A percentile compares a stretch with the other conserved stretches of the same genome.
phyloP scores from a whole-genome alignment of 192 early-diverging fungal species.

The Umbelopsis sp. region DNA sequence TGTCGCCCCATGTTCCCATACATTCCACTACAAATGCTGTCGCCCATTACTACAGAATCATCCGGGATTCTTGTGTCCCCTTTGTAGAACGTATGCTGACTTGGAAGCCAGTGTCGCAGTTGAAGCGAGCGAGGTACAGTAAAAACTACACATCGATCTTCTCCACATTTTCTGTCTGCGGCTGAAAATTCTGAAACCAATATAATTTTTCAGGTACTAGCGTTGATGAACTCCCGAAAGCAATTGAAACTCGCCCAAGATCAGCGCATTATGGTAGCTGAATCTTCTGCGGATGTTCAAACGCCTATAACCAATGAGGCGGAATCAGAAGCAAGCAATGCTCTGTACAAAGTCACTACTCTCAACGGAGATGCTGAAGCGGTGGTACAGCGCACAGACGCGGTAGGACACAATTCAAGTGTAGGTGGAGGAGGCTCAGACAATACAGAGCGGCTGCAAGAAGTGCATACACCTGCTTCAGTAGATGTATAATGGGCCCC shows the following conservation, averaged over 20 bases:
- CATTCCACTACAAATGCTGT: constrained; percentile 89
- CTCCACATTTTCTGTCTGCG: too few relatives aligned
- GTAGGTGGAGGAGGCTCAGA: neutral
- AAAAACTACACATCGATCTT: constrained; percentile 38
- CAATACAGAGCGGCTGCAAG: constrained; percentile 9
- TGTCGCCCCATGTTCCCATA: constrained; percentile 90
- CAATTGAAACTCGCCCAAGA: neutral
- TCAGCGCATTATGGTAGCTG: neutral
- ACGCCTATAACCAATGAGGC: neutral
- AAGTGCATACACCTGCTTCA: constrained; percentile 9
- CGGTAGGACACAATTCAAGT: constrained; percentile 15
- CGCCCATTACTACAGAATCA: constrained; percentile 68
- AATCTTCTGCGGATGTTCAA: neutral
- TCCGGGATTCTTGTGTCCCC: constrained; percentile 73
- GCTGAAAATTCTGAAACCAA: neutral
- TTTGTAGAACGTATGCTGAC: constrained; percentile 89
- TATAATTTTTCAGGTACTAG: neutral
- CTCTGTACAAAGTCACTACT: constrained; percentile 1
- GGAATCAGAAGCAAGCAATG: neutral
- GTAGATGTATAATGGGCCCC: neutral
- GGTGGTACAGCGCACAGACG: constrained; percentile 9
- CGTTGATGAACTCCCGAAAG: constrained; percentile 8
- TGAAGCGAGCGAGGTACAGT: constrained; percentile 36
- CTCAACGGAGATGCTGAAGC: neutral
- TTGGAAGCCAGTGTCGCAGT: constrained; percentile 79